These are phyloP conservation scores for Exsudoporus frostii DNA, from an alignment of 768 basidiomycete species.

Conservation along the genomic window DNA sequence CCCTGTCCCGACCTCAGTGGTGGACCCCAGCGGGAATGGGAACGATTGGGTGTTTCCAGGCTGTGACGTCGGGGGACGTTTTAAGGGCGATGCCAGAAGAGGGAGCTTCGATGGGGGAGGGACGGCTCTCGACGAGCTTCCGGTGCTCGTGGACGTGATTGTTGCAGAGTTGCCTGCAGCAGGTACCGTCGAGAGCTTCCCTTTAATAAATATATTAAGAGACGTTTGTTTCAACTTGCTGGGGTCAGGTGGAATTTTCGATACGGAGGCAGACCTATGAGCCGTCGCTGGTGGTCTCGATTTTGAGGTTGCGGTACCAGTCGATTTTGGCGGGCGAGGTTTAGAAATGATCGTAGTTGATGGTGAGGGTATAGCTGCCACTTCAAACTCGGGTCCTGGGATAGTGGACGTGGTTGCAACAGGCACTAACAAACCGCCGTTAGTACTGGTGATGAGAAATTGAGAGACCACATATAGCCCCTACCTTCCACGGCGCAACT, in stretches of 20 bases:
- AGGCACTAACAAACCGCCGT: conserved; percentile 2
- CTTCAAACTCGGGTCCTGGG: neutral
- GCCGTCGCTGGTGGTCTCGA: neutral
- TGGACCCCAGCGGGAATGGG: conserved; percentile 5
- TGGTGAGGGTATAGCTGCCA: neutral
- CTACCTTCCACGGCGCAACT: conserved; percentile 1
- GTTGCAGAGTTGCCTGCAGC: neutral
- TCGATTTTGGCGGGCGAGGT: conserved; percentile 9
- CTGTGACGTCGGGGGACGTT: conserved; percentile 11
- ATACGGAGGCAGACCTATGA: conserved; percentile 8
- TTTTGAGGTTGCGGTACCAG: neutral
- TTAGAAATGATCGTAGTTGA: conserved; percentile 1
- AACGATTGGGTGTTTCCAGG: conserved; percentile 1
- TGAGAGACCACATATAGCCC: neutral
- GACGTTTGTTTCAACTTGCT: conserved; percentile 27
- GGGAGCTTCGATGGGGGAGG: conserved; percentile 27
- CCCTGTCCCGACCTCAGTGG: neutral
- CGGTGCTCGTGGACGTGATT: conserved; percentile 6
- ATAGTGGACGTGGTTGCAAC: neutral
- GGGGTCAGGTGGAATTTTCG: conserved; percentile 9
- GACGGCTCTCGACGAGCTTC: conserved; percentile 5
- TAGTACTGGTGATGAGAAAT: neutral
- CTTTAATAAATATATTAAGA: conserved; percentile 21
- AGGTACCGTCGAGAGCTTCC: neutral
- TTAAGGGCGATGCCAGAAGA: conserved; percentile 20